phyloP scores from a whole-genome alignment of 768 basidiomycete genomes.

The Mycena latifolia region DNA sequence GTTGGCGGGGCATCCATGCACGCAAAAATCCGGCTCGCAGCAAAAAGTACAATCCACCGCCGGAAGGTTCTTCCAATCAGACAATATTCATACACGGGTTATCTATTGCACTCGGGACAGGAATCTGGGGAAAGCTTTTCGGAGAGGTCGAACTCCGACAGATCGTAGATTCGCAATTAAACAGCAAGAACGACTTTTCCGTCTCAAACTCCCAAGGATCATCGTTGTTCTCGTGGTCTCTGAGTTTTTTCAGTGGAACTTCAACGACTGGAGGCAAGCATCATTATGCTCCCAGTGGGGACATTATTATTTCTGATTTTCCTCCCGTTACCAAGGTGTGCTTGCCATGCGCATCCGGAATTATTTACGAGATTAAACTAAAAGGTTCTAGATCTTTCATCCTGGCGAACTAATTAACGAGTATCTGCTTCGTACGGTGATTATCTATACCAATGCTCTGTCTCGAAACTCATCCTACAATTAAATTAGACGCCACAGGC shows the following conservation, averaged over 20 bases:
- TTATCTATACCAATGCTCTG: background rate
- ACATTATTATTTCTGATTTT: constrained; percentile 1
- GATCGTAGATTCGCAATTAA: background rate
- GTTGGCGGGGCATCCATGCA: background rate
- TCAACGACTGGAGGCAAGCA: background rate
- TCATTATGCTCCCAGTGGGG: background rate
- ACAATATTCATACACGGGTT: constrained; percentile 16
- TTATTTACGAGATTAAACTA: background rate
- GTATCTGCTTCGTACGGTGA: constrained; percentile 5
- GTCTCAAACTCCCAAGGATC: background rate
- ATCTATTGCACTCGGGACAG: too few species aligned
- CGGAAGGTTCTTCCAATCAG: constrained; percentile 3
- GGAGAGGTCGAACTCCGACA: background rate
- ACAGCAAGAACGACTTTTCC: background rate
- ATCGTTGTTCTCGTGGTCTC: background rate
- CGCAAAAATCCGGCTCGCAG: constrained; percentile 1
- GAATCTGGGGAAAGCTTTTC: constrained; percentile 10
- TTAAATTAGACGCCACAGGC: constrained; percentile 1
- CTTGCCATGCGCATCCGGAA: background rate
- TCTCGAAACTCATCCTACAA: background rate
- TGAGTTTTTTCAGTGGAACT: constrained; percentile 10
- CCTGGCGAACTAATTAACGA: constrained; percentile 8
- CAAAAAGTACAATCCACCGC: constrained; percentile 1
- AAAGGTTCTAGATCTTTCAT: background rate
- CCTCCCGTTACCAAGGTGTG: background rate